phyloP scores from a whole-genome alignment of 1,284 basidiomycete species.

The Taiwanofungus camphoratus region DNA sequence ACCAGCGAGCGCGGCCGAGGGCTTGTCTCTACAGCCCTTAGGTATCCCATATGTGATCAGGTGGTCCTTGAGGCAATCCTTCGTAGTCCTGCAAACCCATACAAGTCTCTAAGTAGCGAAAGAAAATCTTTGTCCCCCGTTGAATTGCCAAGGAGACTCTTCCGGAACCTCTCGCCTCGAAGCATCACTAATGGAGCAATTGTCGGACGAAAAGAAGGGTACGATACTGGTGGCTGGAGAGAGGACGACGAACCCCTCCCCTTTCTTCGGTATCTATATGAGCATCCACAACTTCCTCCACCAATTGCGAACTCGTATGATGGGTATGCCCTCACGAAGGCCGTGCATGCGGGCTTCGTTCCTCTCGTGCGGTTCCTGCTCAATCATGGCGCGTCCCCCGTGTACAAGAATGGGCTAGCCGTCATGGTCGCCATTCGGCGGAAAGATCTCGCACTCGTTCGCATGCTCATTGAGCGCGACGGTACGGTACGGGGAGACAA shows the following conservation, averaged over 20 bases:
- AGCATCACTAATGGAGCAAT: not conserved
- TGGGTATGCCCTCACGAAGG: conserved; percentile 75
- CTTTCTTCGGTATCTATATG: conserved; percentile 52
- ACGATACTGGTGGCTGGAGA: conserved; percentile 27
- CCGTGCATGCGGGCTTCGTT: conserved; percentile 58
- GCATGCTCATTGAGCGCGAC: conserved; percentile 64
- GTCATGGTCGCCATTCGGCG: conserved; percentile 72
- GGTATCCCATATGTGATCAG: conserved; percentile 59
- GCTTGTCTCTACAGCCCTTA: conserved; percentile 46
- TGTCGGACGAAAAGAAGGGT: not conserved
- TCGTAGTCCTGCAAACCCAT: conserved; percentile 22
- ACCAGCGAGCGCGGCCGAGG: conserved; percentile 13
- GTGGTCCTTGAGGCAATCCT: conserved; percentile 49
- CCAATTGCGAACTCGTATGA: conserved; percentile 56
- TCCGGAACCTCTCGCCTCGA: conserved; percentile 41
- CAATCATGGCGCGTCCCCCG: conserved; percentile 64
- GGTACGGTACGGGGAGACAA: conserved; percentile 13
- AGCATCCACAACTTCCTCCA: conserved; percentile 32
- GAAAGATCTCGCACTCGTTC: conserved; percentile 63
- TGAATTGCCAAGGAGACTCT: conserved; percentile 57
- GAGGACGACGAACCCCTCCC: conserved; percentile 51
- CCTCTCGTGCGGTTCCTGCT: conserved; percentile 69
- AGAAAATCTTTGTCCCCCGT: conserved; percentile 11
- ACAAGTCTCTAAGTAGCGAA: too few relatives aligned
- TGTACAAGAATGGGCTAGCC: conserved; percentile 51